Evolutionary conservation across 352 stramenopile genomes (phyloP).

Genomic region (Pythium oligandrum): DNA sequence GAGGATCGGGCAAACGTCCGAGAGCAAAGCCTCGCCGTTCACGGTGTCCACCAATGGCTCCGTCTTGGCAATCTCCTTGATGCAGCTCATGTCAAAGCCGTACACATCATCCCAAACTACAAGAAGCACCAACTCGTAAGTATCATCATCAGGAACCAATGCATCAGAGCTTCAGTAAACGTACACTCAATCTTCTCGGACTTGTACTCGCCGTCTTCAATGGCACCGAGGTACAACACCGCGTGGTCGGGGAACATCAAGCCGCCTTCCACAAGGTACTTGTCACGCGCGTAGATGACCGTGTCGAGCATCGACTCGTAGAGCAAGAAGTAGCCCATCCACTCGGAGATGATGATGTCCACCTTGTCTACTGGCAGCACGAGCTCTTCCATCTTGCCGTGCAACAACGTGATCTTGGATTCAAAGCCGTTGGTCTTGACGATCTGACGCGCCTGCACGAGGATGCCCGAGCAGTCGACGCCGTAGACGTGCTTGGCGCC

Average conservation of each 20-base stretch:
- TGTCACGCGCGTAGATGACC: slow-evolving; percentile 94
- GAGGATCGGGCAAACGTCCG: slow-evolving; percentile 89
- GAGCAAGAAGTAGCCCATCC: slow-evolving; percentile 98
- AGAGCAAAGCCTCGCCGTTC: slow-evolving; percentile 88
- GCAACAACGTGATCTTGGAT: slow-evolving; percentile 93
- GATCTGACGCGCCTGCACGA: slow-evolving; percentile 93
- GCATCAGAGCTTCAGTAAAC: slow-evolving; percentile 3
- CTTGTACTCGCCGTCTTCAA: slow-evolving; percentile 96
- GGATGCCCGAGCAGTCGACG: slow-evolving; percentile 94
- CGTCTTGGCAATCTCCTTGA: slow-evolving; percentile 95
- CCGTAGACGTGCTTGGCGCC: slow-evolving; percentile 91
- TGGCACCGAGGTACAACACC: slow-evolving; percentile 92
- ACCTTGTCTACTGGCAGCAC: slow-evolving; percentile 91
- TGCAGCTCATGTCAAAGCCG: slow-evolving; percentile 98
- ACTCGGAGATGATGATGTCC: slow-evolving; percentile 98
- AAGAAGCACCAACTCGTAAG: slow-evolving; percentile 6
- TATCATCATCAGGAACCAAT: slow-evolving; percentile 4
- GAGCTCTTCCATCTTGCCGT: slow-evolving; percentile 92
- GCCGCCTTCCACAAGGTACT: slow-evolving; percentile 90
- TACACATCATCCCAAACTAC: slow-evolving; percentile 98
- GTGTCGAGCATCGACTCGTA: slow-evolving; percentile 99
- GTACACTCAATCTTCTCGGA: slow-evolving; percentile 90
- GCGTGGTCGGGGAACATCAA: slow-evolving; percentile 97
- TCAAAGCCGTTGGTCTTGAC: slow-evolving; percentile 92
- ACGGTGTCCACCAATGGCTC: slow-evolving; percentile 98